Evolutionary conservation across 169 alveolate genomes (phyloP).

Genomic region (Blepharisma undulans): DNA sequence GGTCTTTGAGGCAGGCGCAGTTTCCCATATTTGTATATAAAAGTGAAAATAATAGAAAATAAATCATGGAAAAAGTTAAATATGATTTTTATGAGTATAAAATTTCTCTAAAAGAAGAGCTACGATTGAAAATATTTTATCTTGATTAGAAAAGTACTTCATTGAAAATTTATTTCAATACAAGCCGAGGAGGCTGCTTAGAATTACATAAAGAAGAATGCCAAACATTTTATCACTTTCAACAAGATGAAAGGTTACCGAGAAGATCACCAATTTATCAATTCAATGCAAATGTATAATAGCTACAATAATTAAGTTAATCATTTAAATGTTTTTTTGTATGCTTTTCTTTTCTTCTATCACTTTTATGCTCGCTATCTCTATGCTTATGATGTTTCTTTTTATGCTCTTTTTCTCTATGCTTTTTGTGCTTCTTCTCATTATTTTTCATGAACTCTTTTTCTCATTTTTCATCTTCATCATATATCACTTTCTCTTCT

Average conservation of each 20-base stretch:
- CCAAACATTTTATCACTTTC: not conserved
- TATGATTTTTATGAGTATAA: not conserved
- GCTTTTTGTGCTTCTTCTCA: not conserved
- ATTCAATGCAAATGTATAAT: not conserved
- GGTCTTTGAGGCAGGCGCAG: not conserved
- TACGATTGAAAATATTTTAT: not conserved
- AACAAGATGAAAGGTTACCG: not conserved
- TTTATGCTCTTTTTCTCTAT: not conserved
- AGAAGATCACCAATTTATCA: not conserved
- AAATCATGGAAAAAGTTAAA: not conserved
- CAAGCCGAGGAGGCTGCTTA: not conserved
- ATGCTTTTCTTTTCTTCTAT: not conserved
- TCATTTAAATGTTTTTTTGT: not conserved
- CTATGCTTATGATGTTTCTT: not conserved
- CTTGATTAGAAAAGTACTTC: not conserved
- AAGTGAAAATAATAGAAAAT: not conserved
- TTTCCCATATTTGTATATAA: not conserved
- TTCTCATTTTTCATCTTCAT: not conserved
- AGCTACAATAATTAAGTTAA: too few species aligned
- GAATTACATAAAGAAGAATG: not conserved
- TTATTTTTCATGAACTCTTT: not conserved
- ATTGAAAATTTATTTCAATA: not conserved
- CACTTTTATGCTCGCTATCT: not conserved
- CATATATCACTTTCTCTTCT: not conserved
- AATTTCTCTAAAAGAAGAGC: not conserved